These are phyloP conservation scores for Zygoascus bituminiphila DNA, from an alignment of 805 yeast genomes.

Conservation along the genomic window DNA sequence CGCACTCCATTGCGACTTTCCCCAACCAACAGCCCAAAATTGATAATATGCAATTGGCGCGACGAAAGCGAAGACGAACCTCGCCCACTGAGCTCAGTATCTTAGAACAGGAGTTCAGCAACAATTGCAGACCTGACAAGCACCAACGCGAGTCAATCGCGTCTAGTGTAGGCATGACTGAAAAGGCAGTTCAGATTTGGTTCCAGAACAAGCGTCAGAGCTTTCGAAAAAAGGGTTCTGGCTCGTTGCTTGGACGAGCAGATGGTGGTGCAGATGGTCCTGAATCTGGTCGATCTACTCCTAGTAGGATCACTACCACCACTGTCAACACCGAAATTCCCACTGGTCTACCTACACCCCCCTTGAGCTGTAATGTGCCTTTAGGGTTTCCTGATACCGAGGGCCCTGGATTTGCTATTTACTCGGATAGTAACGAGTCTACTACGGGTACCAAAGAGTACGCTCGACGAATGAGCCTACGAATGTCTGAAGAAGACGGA, in stretches of 20 bases:
- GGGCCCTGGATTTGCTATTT: slow-evolving; percentile 8
- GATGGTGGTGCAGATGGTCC: not conserved
- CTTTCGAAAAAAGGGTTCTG: slow-evolving; percentile 4
- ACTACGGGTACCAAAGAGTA: too few relatives aligned
- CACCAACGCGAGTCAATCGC: slow-evolving; percentile 73
- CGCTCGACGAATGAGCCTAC: slow-evolving; percentile 10
- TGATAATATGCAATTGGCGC: slow-evolving; percentile 86
- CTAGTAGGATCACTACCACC: slow-evolving; percentile 2
- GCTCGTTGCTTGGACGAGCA: not conserved
- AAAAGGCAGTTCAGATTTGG: slow-evolving; percentile 97
- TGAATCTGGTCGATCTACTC: not conserved
- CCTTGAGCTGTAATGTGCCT: not conserved
- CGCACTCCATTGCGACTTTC: slow-evolving; percentile 86
- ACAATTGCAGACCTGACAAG: slow-evolving; percentile 76
- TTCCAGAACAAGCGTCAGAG: slow-evolving; percentile 76
- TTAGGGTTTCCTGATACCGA: not conserved
- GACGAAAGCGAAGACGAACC: slow-evolving; percentile 93
- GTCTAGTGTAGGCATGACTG: slow-evolving; percentile 78
- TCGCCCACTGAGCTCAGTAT: slow-evolving; percentile 78
- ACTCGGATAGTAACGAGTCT: slow-evolving; percentile 2
- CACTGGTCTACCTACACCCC: not conserved
- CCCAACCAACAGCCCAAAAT: slow-evolving; percentile 69
- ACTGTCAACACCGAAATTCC: slow-evolving; percentile 1
- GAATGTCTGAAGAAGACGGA: slow-evolving; percentile 32
- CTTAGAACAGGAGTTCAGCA: slow-evolving; percentile 68